These are phyloP conservation scores for Trichoderma sp. DNA, from an alignment of 2,329 filamentous ascomycete genomes.

Conservation along the genomic window DNA sequence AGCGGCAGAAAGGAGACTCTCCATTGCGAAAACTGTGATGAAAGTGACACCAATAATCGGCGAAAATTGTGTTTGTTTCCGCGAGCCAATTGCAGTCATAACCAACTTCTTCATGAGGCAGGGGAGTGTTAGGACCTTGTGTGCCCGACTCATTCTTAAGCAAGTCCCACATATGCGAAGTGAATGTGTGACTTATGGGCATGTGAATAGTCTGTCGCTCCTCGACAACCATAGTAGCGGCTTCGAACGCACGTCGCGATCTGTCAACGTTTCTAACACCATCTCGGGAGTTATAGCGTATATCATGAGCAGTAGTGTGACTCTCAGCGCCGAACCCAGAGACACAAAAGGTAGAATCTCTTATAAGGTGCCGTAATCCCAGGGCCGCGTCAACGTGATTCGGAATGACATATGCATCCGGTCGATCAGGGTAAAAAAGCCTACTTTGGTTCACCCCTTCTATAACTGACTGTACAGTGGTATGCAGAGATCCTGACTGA, in stretches of 20 bases:
- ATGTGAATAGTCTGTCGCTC: neutral
- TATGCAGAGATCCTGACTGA: neutral
- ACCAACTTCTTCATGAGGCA: neutral
- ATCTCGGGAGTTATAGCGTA: neutral
- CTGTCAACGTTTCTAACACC: neutral
- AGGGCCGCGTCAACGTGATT: neutral
- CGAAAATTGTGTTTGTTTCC: neutral
- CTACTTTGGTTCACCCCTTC: neutral
- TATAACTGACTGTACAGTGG: neutral
- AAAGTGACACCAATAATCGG: neutral
- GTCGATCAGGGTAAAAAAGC: neutral
- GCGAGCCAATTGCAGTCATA: neutral
- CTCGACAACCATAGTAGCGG: neutral
- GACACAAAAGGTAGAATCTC: neutral
- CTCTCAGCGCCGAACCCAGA: neutral
- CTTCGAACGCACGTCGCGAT: neutral
- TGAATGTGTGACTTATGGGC: neutral
- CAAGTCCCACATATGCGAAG: neutral
- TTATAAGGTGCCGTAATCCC: neutral
- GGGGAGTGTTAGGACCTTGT: neutral
- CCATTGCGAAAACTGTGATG: neutral
- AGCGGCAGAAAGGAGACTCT: neutral
- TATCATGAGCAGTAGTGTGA: neutral
- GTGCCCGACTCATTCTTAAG: neutral
- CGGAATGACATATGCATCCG: neutral